Conservation (phyloP, 345 rosid genomes). For the Salix exigua region DNA sequence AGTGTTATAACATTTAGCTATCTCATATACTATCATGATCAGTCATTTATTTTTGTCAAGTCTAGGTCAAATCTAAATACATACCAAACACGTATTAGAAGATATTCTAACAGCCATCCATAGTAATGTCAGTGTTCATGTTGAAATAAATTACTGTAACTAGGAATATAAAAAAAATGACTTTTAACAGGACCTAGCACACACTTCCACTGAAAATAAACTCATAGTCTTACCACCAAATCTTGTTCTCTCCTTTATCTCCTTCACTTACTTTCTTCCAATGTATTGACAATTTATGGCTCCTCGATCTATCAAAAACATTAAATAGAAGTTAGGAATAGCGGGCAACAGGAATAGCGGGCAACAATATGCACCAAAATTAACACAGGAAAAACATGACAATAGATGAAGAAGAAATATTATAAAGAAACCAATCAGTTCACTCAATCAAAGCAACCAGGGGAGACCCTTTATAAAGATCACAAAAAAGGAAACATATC, state of each 20-base stretch:
- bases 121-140: neutral
- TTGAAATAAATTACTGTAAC: neutral
- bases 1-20: neutral
- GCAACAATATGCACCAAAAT: neutral
- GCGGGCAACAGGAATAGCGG: neutral
- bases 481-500: neutral
- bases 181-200: neutral
- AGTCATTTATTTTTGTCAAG: neutral
- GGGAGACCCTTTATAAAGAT: neutral
- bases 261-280: neutral
- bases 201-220: neutral
- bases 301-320: slow-evolving; percentile 10
- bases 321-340: neutral
- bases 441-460: neutral
- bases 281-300: neutral
- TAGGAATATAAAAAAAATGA: no score
- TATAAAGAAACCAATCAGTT: neutral
- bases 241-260: neutral
- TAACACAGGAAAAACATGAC: neutral
- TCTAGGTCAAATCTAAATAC: neutral
- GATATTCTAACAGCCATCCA: neutral
- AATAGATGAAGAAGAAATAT: neutral
- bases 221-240: slow-evolving; percentile 15
- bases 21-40: neutral
- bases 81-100: neutral